Base-by-base conservation (phyloP, 1,284 basidiomycete species). In the Bjerkandera adusta region DNA sequence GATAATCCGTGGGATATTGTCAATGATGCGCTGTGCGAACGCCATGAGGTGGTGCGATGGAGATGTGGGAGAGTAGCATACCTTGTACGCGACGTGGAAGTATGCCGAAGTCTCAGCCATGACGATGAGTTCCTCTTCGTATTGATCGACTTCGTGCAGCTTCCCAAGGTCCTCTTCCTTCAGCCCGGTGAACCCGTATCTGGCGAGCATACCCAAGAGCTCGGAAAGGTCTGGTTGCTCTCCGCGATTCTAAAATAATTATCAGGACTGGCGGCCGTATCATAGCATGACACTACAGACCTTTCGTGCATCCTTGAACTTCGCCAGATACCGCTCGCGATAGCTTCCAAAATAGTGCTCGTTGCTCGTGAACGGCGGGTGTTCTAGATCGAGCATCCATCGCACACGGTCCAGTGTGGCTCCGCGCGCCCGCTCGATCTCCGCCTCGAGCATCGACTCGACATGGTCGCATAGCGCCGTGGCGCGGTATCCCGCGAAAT, bases 381-480 rank as follows among this genome's bases (percentile, higher is more conserved):
- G 39, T 42, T 70, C 69, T 8, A 67, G 48, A 2, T 49, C 47
- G 22, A 68, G 40, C 24, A 64, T 54, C 61, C 61, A 63, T 1
- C 46, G 53, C 24, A 85, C 68, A 16, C 61, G 66, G 16, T 68
- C 60, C 26, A 70, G 62, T 0, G 81, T 66, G 2, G 55, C 55
- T 0, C 69, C 44, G 20, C n/a, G 45, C 15, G 2, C 40, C n/a
- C 18, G 25, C 33, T 52, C 47, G 21, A 49, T 22, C n/a, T 43
- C 33, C 6, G 12, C 30, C 34, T 49, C 50, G 35, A 47, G 32
- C 3, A 54, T 51, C 20, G 18, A 30, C 2, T 36, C 26, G 27
- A 87, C 68, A 0, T 72, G 69, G 40, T 75, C 72, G 41, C 75
- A 73, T 1, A 85, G 65, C 1, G 64, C 70, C 0, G 77, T 77